These are phyloP conservation scores for Boletus pseudo-olivaceus DNA, from an alignment of 768 basidiomycete genomes.

Conservation along the genomic window DNA sequence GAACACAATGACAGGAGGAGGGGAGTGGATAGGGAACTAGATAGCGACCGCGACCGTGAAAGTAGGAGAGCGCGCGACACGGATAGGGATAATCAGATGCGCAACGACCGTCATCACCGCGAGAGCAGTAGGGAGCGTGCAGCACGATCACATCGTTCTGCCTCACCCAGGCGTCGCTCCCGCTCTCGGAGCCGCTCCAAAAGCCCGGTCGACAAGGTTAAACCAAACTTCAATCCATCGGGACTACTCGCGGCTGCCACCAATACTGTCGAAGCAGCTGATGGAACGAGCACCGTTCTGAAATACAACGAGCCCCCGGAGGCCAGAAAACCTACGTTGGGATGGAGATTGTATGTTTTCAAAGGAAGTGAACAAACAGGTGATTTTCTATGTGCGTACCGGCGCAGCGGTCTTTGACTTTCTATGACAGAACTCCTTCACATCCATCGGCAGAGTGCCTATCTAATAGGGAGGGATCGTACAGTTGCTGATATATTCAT, in stretches of 20 bases:
- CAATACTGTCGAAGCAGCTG: conserved; percentile 75
- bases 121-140: conserved; percentile 32
- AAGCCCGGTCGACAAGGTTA: conserved; percentile 54
- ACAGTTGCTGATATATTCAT: conserved; percentile 83
- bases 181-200: conserved; percentile 41
- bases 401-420: not conserved
- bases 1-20: conserved; percentile 19
- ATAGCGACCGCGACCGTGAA: conserved; percentile 11
- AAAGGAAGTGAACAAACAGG: conserved; percentile 92
- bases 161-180: conserved; percentile 46
- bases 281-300: conserved; percentile 78
- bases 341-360: conserved; percentile 97
- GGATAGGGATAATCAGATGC: conserved; percentile 40
- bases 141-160: conserved; percentile 48
- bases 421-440: conserved; percentile 72
- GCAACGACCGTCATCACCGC: conserved; percentile 23
- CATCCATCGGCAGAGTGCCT: conserved; percentile 91
- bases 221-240: conserved; percentile 87
- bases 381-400: conserved; percentile 38
- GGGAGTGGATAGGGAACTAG: conserved; percentile 12
- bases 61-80: conserved; percentile 21
- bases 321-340: conserved; percentile 83
- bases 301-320: conserved; percentile 99
- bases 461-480: conserved; percentile 87
- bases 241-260: conserved; percentile 95